A percentile compares a stretch with the other conserved stretches of the same genome.
Conservation (phyloP, 2,329 filamentous ascomycete species). For the Periconia macrospinosa region DNA sequence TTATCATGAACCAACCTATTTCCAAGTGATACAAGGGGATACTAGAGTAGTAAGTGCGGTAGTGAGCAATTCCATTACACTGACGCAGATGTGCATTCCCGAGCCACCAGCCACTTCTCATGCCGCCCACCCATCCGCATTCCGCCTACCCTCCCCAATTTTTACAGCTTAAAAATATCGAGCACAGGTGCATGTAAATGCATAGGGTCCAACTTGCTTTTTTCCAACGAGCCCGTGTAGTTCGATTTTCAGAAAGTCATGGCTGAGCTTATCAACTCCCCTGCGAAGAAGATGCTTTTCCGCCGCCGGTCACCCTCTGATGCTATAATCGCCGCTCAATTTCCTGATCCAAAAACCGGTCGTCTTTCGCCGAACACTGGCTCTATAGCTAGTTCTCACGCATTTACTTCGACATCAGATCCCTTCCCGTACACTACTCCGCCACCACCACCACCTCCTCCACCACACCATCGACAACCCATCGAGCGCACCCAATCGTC, state of each 20-base stretch:
- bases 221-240: neutral
- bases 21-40: too few relatives aligned
- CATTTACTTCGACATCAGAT: conserved; percentile 4
- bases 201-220: neutral
- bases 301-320: conserved; percentile 10
- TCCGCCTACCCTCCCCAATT: conserved; percentile 13
- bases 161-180: neutral
- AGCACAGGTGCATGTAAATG: neutral
- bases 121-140: conserved; percentile 29
- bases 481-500: conserved; percentile 20
- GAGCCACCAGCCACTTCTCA: conserved; percentile 17
- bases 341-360: conserved; percentile 13
- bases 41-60: neutral
- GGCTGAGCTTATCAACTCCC: conserved; percentile 3
- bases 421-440: conserved; percentile 7
- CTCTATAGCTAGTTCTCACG: conserved; percentile 11
- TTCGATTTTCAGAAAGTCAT: neutral
- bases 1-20: neutral
- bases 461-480: conserved; percentile 11
- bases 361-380: conserved; percentile 15
- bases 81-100: conserved; percentile 25
- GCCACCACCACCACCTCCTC: conserved; percentile 5
- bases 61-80: neutral
- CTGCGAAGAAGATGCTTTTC: conserved; percentile 22
- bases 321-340: conserved; percentile 12